Base-by-base conservation (phyloP, 306 rosid genomes). In the Notholithocarpus densiflorus region DNA sequence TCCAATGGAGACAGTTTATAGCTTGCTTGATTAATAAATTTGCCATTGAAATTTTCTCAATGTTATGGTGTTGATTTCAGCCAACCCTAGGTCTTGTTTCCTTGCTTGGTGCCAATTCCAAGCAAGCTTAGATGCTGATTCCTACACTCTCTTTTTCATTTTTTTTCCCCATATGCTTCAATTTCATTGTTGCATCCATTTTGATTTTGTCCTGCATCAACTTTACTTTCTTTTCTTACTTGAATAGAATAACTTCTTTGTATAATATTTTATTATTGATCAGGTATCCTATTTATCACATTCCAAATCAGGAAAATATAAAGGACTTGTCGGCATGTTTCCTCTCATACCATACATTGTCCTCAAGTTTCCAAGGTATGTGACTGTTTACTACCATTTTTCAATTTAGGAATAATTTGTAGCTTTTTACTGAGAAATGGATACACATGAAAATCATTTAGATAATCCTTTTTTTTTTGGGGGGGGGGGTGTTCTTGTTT, bases 261-360 rank as follows among this genome's bases (percentile, higher is more conserved):
- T 24, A 71, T 65, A 9, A 75, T 40, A 43, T 32, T 66, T 75
- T 24, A 51, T 61, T 56, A 17, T 68, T 84, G 72, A 73, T 32
- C 70, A 93, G 97, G 97, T 90, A 88, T 77, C 97, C 97, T 2
- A 93, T 93, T 71, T 93, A 93, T 85, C 86, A 88, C 14, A 83
- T 90, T 73, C 97, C 97, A 4, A 77, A 85, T 61, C 80, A 71
- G 56, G 87, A 82, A 73, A 90, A 77, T 52, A 92, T 81, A 72
- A 90, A 84, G 88, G 94, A 88, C 82, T 79, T 90, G 79, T 88
- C 86, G 14, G 78, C 97, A 19, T 82, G 97, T 85, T 93, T 93
- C 85, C 92, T 93, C 68, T 90, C 94, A 15, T 93, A 81, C 81
- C 97, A 93, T 82, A 90, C 97, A 6, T 12, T 93, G 69, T 93